Percentiles rank a stretch among this genome's conserved stretches.
These are phyloP conservation scores for Monosporascus ibericus DNA, from an alignment of 2,329 filamentous ascomycete genomes.

Conservation along the genomic window DNA sequence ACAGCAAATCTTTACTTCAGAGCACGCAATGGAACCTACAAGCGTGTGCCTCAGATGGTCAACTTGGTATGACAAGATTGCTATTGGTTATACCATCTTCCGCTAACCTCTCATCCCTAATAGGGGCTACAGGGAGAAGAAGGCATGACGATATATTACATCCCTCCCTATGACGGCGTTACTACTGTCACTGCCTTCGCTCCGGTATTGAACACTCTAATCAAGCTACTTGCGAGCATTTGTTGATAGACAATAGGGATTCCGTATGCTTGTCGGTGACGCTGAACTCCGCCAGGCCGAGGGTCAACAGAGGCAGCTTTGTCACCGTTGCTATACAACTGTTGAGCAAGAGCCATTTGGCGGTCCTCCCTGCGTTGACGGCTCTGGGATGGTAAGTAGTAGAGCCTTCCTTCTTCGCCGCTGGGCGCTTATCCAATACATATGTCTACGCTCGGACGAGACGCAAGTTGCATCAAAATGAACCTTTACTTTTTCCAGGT, in stretches of 20 bases:
- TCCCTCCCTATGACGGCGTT: constrained; percentile 15
- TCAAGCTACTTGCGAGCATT: not conserved
- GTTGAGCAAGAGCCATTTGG: constrained; percentile 17
- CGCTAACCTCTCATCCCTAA: not conserved
- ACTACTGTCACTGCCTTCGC: constrained; percentile 18
- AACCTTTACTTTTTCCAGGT: no score
- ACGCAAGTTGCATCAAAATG: no score
- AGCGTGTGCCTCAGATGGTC: constrained; percentile 18
- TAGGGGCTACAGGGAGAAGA: constrained; percentile 15
- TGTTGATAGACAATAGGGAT: constrained; percentile 8
- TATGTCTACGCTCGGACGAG: no score
- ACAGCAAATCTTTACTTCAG: constrained; percentile 20
- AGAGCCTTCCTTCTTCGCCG: no score
- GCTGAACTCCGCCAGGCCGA: constrained; percentile 10
- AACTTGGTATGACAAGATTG: constrained; percentile 11
- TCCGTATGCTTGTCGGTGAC: constrained; percentile 21
- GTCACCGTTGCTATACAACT: constrained; percentile 18
- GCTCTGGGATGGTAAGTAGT: constrained; percentile 6
- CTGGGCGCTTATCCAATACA: not conserved
- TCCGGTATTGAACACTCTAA: constrained; percentile 7
- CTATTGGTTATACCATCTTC: not conserved
- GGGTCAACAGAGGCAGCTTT: constrained; percentile 16
- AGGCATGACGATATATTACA: constrained; percentile 19
- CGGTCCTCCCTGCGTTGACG: constrained; percentile 17
- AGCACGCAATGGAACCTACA: constrained; percentile 19